Evolutionary conservation across 805 yeast species (phyloP).

Genomic region (Sungouiella thailandica): DNA sequence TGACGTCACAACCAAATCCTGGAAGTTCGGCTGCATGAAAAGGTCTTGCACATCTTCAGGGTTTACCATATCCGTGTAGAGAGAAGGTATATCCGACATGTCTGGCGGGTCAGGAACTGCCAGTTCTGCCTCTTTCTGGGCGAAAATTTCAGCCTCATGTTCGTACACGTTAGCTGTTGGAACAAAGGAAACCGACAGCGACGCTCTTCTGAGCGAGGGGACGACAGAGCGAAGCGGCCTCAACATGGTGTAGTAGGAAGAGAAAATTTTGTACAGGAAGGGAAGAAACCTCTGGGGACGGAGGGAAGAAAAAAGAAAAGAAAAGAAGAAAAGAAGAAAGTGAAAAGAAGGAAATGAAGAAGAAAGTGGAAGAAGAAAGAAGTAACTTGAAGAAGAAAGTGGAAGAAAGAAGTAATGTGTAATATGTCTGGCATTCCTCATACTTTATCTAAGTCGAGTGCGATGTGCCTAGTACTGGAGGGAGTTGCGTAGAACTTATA

Average conservation of each 20-base stretch:
- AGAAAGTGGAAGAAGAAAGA: neutral
- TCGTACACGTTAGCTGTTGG: slow-evolving; percentile 24
- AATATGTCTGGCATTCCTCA: too few relatives aligned
- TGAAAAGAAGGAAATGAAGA: neutral
- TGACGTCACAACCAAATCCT: slow-evolving; percentile 27
- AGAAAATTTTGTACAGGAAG: too few relatives aligned
- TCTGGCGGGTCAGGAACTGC: slow-evolving; percentile 31
- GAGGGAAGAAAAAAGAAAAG: too few relatives aligned
- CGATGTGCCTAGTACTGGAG: too few relatives aligned
- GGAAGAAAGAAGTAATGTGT: too few relatives aligned
- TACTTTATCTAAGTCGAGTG: too few relatives aligned
- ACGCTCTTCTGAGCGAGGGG: neutral
- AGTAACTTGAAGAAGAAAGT: neutral
- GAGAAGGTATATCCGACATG: slow-evolving; percentile 14
- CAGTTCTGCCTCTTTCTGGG: slow-evolving; percentile 25
- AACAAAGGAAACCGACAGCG: slow-evolving; percentile 13
- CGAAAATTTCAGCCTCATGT: slow-evolving; percentile 25
- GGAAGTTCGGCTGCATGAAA: slow-evolving; percentile 22
- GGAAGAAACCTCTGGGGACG: too few relatives aligned
- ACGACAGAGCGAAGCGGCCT: too few relatives aligned
- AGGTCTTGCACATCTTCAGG: slow-evolving; percentile 34
- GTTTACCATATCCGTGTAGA: slow-evolving; percentile 21
- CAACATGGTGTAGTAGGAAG: too few relatives aligned
- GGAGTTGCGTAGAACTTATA: too few relatives aligned
- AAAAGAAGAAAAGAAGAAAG: neutral